Conservation (phyloP, 1,139 yeast genomes). For the Eremothecium coryli region DNA sequence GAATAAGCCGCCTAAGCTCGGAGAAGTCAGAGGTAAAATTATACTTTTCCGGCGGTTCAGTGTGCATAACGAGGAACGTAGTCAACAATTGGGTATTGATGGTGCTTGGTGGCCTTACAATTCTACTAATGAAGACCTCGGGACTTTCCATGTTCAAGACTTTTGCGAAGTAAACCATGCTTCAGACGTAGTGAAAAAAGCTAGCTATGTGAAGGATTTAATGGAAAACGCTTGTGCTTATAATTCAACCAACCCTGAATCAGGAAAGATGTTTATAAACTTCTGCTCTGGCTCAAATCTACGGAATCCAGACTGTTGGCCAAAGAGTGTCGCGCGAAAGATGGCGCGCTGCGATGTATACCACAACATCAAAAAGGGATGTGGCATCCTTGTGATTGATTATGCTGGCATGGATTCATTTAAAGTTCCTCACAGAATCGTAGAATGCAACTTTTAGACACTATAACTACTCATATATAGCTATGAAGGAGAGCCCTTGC, state of each 20-base stretch:
- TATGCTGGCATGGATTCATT: constrained; percentile 58
- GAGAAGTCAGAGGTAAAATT: constrained; percentile 60
- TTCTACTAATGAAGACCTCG: constrained; percentile 57
- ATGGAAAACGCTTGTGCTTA: constrained; percentile 46
- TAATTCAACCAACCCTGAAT: constrained; percentile 36
- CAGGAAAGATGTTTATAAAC: constrained; percentile 57
- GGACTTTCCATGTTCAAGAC: constrained; percentile 60
- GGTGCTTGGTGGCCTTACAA: constrained; percentile 64
- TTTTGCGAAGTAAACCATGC: constrained; percentile 53
- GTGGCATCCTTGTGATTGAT: constrained; percentile 57
- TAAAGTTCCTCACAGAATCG: constrained; percentile 45
- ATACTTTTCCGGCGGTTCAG: constrained; percentile 66
- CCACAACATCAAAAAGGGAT: constrained; percentile 45
- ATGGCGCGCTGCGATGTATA: constrained; percentile 41
- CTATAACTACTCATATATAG: neutral
- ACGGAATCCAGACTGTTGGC: constrained; percentile 69
- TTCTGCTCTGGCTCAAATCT: constrained; percentile 71
- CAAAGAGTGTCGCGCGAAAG: constrained; percentile 52
- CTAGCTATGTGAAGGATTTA: constrained; percentile 48
- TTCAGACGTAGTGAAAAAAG: constrained; percentile 50
- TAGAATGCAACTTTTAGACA: constrained; percentile 45
- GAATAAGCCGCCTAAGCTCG: constrained; percentile 46
- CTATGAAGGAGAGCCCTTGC: too few relatives aligned
- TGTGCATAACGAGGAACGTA: constrained; percentile 36
- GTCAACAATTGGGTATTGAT: constrained; percentile 51